Percentiles rank a stretch among this genome's conserved stretches.
Evolutionary conservation across 257 asterid genomes (phyloP).

Genomic region (Striga asiatica): DNA sequence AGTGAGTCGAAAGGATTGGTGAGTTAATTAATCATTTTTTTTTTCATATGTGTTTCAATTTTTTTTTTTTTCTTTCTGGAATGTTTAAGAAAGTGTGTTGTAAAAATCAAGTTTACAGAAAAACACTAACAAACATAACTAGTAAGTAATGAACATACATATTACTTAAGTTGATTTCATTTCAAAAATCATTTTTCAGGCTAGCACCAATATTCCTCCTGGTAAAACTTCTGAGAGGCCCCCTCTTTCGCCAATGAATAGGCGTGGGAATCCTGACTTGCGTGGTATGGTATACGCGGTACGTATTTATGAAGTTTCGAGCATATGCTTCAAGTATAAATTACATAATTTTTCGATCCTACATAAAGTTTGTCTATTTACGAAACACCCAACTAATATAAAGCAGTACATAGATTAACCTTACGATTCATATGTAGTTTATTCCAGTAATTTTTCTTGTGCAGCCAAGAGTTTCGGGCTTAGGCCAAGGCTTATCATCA

Average conservation of each 20-base stretch:
- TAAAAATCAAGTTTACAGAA: too few relatives aligned
- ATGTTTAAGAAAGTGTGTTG: background rate
- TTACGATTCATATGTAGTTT: too few relatives aligned
- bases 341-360: background rate
- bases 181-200: background rate
- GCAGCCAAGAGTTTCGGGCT: constrained; percentile 12
- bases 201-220: background rate
- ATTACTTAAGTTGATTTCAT: background rate
- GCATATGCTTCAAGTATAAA: background rate
- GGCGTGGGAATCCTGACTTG: background rate
- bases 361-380: too few relatives aligned
- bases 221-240: constrained; percentile 12
- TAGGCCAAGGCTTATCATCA: constrained; percentile 3
- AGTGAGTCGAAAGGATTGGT: constrained; percentile 19
- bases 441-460: background rate
- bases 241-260: constrained; percentile 17
- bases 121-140: background rate
- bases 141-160: too few relatives aligned
- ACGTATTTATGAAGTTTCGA: background rate
- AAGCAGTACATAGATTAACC: too few relatives aligned
- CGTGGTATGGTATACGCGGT: constrained; percentile 1
- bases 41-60: too few relatives aligned
- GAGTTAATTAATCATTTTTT: too few relatives aligned
- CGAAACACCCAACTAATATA: too few relatives aligned
- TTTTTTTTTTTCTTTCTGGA: too few relatives aligned